A percentile compares a stretch with the other conserved stretches of the same genome.
phyloP scores from a whole-genome alignment of 1,284 basidiomycete species.

The Baeospora myosura region DNA sequence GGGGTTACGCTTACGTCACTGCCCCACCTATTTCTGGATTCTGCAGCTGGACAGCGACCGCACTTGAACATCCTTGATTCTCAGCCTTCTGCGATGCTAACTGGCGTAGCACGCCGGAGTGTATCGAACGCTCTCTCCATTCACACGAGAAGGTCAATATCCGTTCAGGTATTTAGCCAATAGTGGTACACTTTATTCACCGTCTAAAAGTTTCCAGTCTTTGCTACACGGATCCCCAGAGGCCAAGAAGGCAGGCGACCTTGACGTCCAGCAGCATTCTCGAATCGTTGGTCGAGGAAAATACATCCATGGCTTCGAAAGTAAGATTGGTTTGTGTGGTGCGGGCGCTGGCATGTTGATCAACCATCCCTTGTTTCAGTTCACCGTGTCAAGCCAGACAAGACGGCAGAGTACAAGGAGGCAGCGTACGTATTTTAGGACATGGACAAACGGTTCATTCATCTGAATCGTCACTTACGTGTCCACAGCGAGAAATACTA shows the following conservation, averaged over 20 bases:
- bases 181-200: slow-evolving; percentile 6
- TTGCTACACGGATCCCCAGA: slow-evolving; percentile 73
- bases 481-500: slow-evolving; percentile 70
- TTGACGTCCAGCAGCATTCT: slow-evolving; percentile 74
- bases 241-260: slow-evolving; percentile 76
- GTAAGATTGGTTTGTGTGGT: slow-evolving; percentile 37
- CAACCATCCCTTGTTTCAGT: slow-evolving; percentile 32
- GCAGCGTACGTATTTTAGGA: slow-evolving; percentile 61
- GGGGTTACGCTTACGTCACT: background rate
- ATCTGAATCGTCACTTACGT: slow-evolving; percentile 5
- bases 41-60: background rate
- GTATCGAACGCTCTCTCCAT: slow-evolving; percentile 18
- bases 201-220: slow-evolving; percentile 30
- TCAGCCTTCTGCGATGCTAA: slow-evolving; percentile 16
- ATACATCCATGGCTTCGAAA: slow-evolving; percentile 83
- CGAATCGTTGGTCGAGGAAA: slow-evolving; percentile 80
- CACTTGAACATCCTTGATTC: background rate
- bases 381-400: slow-evolving; percentile 78
- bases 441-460: slow-evolving; percentile 1
- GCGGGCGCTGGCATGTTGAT: background rate
- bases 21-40: background rate
- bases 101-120: slow-evolving; percentile 20
- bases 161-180: slow-evolving; percentile 45
- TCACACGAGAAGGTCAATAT: slow-evolving; percentile 40
- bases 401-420: slow-evolving; percentile 74